A percentile compares a stretch with the other conserved stretches of the same genome.
These are phyloP conservation scores for Aspergillus cejpii DNA, from an alignment of 2,329 filamentous ascomycete genomes.

Conservation along the genomic window DNA sequence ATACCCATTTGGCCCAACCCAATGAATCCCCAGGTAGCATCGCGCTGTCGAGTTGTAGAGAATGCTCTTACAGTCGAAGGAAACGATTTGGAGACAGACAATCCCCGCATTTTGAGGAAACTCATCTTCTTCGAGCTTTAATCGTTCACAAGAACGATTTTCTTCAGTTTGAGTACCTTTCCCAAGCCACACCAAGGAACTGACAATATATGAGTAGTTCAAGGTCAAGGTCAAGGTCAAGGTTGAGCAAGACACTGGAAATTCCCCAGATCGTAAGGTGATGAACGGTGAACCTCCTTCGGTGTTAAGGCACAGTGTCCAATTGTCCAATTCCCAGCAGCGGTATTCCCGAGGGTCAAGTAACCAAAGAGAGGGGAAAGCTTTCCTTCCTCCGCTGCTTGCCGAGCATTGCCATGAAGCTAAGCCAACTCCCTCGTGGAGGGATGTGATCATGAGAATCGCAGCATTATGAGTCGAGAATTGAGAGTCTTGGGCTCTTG, in stretches of 20 bases:
- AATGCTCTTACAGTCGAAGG: slow-evolving; percentile 33
- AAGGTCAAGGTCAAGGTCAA: neutral
- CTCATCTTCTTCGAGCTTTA: slow-evolving; percentile 11
- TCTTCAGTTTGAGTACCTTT: neutral
- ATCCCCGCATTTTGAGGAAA: slow-evolving; percentile 12
- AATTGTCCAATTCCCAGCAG: neutral
- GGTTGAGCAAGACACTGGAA: neutral
- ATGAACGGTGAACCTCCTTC: neutral
- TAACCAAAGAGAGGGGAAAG: neutral
- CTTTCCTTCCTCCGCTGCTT: neutral
- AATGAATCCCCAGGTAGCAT: slow-evolving; percentile 54
- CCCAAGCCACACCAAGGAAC: neutral
- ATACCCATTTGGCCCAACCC: slow-evolving; percentile 56
- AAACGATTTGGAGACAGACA: slow-evolving; percentile 5
- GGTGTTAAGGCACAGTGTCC: neutral
- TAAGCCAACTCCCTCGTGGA: neutral
- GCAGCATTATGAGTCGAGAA: no score
- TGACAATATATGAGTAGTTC: neutral
- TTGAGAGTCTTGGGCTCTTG: no score
- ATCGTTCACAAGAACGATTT: neutral
- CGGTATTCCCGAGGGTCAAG: neutral
- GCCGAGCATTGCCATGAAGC: neutral
- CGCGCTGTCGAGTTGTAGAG: slow-evolving; percentile 41
- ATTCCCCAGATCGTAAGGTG: neutral
- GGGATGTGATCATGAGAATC: no score